Base-by-base conservation (phyloP, 176 grass and related monocot species). In the Guadua angustifolia region DNA sequence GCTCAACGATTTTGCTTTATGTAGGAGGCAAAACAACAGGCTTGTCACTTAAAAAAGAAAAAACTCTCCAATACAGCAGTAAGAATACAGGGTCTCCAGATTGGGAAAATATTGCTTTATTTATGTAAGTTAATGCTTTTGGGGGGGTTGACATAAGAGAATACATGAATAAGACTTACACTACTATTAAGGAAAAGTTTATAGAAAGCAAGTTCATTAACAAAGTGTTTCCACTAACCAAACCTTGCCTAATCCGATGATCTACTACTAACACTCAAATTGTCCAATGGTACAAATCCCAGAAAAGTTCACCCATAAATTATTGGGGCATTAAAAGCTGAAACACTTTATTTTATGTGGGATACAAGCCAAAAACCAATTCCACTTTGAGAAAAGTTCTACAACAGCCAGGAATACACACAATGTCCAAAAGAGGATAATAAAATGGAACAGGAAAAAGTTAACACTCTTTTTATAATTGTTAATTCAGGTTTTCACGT, bases 241-340 rank as follows among this genome's bases (percentile, higher is more conserved):
- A 44, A 73, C 55, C 25, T 82, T 82, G 55, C 68, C 18, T 24
- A 82, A 62, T 82, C 69, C 2, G 2, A 38, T 24, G 7, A 49
- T 62, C 19, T 42, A 19, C 17, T 47, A 24, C 42, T 25, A 73
- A 29, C 33, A 4, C 15, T 12, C n/a, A 26, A 70, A 73, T n/a
- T 50, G 12, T 53, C 5, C 19, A 50, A 66, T 13, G 26, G 25
- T 61, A 46, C 36, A 24, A 38, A 42, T 62, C 42, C 26, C 55
- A 62, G 33, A 61, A 15, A 36, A n/a, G 55, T 22, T 47, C 26
- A 53, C 7, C 68, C 32, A 35, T 26, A 61, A 43, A 43, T 12
- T 25, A 47, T 45, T n/a, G 25, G 40, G 60, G 56, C 42, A 83
- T 49, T 73, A 18, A 72, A 73, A 50, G 26, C 4, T 17, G 42